These are phyloP conservation scores for Straminergon stramineum DNA, from an alignment of 225 moss, liverwort and hornwort species.

Conservation along the genomic window DNA sequence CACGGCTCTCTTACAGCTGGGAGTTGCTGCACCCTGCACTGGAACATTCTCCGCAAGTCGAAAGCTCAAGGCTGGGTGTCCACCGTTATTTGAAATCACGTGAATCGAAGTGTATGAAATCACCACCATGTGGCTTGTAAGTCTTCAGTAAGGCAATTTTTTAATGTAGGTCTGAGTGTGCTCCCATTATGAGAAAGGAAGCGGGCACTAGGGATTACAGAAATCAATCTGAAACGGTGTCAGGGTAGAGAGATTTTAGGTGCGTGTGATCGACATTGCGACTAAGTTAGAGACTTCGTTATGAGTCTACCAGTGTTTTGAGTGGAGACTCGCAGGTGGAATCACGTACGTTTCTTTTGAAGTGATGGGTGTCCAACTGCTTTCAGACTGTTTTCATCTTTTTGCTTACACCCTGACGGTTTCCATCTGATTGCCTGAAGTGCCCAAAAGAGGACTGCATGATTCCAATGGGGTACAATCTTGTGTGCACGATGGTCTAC, in stretches of 20 bases:
- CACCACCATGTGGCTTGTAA: not conserved
- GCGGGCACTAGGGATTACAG: not conserved
- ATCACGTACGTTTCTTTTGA: not conserved
- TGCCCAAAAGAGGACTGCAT: not conserved
- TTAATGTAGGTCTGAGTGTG: not conserved
- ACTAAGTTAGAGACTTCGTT: not conserved
- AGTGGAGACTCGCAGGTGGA: not conserved
- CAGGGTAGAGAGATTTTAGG: not conserved
- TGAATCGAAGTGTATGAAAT: not conserved
- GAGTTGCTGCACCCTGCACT: not conserved
- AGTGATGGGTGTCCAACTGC: not conserved
- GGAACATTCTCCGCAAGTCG: not conserved
- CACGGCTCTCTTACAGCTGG: not conserved
- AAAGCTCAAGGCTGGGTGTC: not conserved
- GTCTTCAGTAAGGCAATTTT: not conserved
- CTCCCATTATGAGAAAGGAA: not conserved
- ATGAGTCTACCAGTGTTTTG: not conserved
- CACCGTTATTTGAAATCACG: not conserved
- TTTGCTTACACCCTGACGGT: not conserved
- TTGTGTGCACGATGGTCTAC: not conserved
- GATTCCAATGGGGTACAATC: not conserved
- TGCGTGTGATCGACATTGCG: not conserved
- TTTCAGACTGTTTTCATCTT: not conserved
- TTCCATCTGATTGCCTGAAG: not conserved
- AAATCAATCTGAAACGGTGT: not conserved